These are phyloP conservation scores for Claviceps sp. DNA, from an alignment of 2,329 filamentous ascomycete genomes.

Conservation along the genomic window DNA sequence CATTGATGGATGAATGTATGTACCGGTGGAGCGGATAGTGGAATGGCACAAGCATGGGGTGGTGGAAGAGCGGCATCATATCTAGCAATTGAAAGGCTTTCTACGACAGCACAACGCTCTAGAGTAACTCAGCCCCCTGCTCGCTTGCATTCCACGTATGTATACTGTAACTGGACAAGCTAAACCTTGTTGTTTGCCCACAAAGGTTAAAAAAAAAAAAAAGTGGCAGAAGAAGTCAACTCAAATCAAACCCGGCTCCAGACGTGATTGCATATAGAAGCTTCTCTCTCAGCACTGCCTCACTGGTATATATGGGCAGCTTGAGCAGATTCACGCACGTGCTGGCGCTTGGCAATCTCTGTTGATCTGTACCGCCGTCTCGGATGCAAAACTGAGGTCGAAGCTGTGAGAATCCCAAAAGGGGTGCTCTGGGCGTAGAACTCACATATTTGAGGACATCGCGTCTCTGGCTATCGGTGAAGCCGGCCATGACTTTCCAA, in stretches of 20 bases:
- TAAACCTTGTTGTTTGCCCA: not conserved
- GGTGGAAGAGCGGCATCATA: not conserved
- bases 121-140: not conserved
- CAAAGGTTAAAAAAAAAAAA: not conserved
- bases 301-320: constrained; percentile 65
- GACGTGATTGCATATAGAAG: constrained; percentile 80
- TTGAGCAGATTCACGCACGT: constrained; percentile 95
- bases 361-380: constrained; percentile 46
- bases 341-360: constrained; percentile 82
- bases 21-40: not conserved
- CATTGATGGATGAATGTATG: not conserved
- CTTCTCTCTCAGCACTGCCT: constrained; percentile 57
- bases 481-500: constrained; percentile 72
- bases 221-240: constrained; percentile 21
- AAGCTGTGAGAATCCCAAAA: constrained; percentile 78
- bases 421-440: constrained; percentile 75
- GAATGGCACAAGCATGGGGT: not conserved
- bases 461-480: constrained; percentile 64
- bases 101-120: not conserved
- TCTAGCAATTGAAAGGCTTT: not conserved
- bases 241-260: constrained; percentile 84
- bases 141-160: not conserved
- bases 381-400: constrained; percentile 81
- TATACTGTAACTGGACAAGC: not conserved
- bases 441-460: constrained; percentile 94